These are phyloP conservation scores for Bifiguratus adelaidae DNA, from an alignment of 192 early-diverging fungal genomes.

Conservation along the genomic window DNA sequence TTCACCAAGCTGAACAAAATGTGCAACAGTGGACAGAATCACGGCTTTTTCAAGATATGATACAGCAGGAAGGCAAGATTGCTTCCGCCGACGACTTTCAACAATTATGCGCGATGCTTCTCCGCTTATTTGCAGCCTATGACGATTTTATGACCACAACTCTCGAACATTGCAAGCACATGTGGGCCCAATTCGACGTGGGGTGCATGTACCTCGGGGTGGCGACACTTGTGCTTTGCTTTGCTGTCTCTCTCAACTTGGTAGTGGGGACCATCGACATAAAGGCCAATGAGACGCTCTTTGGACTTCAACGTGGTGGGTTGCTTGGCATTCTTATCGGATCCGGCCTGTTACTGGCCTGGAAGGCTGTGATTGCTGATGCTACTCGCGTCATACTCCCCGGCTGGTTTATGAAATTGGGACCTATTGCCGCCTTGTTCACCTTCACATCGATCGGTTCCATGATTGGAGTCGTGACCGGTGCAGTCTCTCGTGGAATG, in stretches of 20 bases:
- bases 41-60: background rate
- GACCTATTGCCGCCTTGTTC: conserved; percentile 11
- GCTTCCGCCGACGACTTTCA: background rate
- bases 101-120: background rate
- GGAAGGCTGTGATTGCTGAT: too few relatives aligned
- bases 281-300: too few relatives aligned
- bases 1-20: conserved; percentile 7
- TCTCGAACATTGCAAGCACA: conserved; percentile 59
- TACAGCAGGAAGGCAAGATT: background rate
- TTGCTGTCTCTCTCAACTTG: too few relatives aligned
- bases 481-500: too few relatives aligned
- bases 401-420: too few relatives aligned
- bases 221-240: conserved; percentile 30
- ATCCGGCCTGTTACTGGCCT: background rate
- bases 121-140: conserved; percentile 8
- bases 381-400: too few relatives aligned
- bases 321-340: conserved; percentile 6
- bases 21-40: background rate
- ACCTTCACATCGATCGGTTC: conserved; percentile 5
- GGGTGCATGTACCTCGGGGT: conserved; percentile 67
- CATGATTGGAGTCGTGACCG: background rate
- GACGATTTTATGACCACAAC: conserved; percentile 41
- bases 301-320: conserved; percentile 9
- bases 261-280: too few relatives aligned
- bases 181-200: conserved; percentile 91